Percentiles rank a stretch among this genome's conserved stretches.
These are phyloP conservation scores for Durio zibethinus DNA, from an alignment of 345 rosid genomes.

Conservation along the genomic window DNA sequence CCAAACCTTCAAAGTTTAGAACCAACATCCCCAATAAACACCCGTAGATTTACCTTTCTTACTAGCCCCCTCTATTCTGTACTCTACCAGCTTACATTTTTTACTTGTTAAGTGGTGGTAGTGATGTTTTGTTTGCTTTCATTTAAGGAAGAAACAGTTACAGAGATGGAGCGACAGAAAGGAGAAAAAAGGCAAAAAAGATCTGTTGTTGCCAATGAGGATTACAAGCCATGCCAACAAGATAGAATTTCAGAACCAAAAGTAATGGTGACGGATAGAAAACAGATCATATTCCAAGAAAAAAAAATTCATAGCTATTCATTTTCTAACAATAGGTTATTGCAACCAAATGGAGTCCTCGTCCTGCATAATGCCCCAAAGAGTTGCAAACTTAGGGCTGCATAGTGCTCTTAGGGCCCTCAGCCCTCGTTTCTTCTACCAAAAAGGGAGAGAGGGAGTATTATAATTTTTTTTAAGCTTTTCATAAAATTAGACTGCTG, in stretches of 20 bases:
- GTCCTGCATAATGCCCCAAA: not conserved
- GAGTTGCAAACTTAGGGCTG: too few species aligned
- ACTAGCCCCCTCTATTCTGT: not conserved
- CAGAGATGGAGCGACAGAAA: too few species aligned
- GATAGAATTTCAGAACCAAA: not conserved
- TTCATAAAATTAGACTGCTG: not conserved
- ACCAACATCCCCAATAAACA: not conserved
- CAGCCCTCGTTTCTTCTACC: not conserved
- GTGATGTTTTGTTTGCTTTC: not conserved
- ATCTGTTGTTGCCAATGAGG: not conserved
- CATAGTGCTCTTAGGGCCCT: not conserved
- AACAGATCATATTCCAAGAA: not conserved
- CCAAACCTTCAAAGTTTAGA: not conserved
- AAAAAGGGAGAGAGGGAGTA: not conserved
- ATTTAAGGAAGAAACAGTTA: not conserved
- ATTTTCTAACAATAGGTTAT: not conserved
- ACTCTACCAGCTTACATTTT: not conserved
- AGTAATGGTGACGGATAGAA: not conserved
- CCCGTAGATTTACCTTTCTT: not conserved
- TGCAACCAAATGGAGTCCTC: not conserved
- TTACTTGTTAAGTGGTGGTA: not conserved
- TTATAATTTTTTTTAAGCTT: not conserved
- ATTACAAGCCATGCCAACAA: not conserved
- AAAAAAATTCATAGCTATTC: not conserved
- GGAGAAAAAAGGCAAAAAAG: not conserved